A percentile compares a stretch with the other conserved stretches of the same genome.
Evolutionary conservation across 441 rosid species (phyloP).

Genomic region (Francoa sonchifolia): DNA sequence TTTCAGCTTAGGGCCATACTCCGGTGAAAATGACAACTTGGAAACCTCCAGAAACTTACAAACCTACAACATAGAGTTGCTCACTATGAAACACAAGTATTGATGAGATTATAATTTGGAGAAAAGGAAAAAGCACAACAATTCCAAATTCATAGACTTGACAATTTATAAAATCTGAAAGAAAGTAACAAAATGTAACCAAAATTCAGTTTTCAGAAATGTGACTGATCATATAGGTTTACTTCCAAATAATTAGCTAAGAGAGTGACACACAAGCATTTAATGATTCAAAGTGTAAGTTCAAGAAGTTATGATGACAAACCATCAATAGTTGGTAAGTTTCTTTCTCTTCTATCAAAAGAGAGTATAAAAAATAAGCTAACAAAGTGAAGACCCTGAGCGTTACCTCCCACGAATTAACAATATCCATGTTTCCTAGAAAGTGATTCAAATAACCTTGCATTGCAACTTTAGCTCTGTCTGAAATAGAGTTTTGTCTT

Average conservation of each 20-base stretch:
- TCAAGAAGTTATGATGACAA: too few species aligned
- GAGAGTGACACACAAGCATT: too few species aligned
- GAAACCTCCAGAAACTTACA: conserved; percentile 99
- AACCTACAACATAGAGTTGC: conserved; percentile 42
- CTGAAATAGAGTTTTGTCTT: conserved; percentile 87
- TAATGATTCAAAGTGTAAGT: too few species aligned
- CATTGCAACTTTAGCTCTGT: conserved; percentile 91
- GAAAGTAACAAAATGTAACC: too few species aligned
- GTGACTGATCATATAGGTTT: too few species aligned
- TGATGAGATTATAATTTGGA: conserved; percentile 1
- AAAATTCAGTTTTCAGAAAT: too few species aligned
- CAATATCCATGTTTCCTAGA: conserved; percentile 90
- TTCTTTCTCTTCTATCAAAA: too few species aligned
- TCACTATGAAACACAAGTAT: conserved; percentile 19
- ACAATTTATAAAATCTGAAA: too few species aligned
- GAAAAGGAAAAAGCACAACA: too few species aligned
- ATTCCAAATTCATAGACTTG: too few species aligned
- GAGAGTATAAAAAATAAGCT: not conserved
- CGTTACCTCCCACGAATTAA: conserved; percentile 93
- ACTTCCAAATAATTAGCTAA: too few species aligned
- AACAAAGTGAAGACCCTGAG: conserved; percentile 3
- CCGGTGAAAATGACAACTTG: conserved; percentile 80
- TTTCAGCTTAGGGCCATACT: conserved; percentile 96
- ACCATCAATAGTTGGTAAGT: too few species aligned
- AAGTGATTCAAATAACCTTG: conserved; percentile 89